Conservation (phyloP, 768 basidiomycete genomes). For the Lactarius quietus region DNA sequence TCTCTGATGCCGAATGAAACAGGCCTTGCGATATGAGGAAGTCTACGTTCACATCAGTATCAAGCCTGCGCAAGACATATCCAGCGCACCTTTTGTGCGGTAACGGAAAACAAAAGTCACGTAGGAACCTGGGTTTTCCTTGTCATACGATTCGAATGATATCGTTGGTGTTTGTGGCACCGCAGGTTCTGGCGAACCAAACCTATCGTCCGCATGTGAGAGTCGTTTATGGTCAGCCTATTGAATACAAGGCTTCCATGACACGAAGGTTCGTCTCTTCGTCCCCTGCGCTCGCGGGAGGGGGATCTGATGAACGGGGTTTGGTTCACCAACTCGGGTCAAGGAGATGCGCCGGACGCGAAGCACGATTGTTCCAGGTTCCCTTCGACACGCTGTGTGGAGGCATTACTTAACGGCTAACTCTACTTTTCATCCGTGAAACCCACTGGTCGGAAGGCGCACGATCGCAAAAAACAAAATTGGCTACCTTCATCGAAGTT, state of each 20-base stretch:
- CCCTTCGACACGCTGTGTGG: not conserved
- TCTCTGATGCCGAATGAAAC: not conserved
- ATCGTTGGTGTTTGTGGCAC: conserved; percentile 44
- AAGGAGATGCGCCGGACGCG: conserved; percentile 9
- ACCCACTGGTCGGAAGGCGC: not conserved
- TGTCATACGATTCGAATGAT: conserved; percentile 48
- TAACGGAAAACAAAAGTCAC: conserved; percentile 70
- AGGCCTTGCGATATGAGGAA: not conserved
- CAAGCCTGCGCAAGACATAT: not conserved
- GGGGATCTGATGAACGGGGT: not conserved
- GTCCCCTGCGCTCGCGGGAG: not conserved
- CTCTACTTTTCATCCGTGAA: not conserved
- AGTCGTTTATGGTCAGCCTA: not conserved
- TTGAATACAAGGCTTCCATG: not conserved
- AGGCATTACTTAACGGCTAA: not conserved
- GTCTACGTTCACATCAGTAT: not conserved
- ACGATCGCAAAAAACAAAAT: not conserved
- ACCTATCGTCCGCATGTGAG: conserved; percentile 51
- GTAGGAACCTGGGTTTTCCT: conserved; percentile 40
- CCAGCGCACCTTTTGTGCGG: conserved; percentile 41
- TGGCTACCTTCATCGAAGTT: conserved; percentile 40
- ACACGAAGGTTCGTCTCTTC: conserved; percentile 4
- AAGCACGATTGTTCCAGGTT: conserved; percentile 11
- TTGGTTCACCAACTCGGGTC: not conserved
- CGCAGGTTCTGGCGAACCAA: conserved; percentile 27